phyloP scores from a whole-genome alignment of 495 filamentous ascomycete species.

The Acidomyces sp. region DNA sequence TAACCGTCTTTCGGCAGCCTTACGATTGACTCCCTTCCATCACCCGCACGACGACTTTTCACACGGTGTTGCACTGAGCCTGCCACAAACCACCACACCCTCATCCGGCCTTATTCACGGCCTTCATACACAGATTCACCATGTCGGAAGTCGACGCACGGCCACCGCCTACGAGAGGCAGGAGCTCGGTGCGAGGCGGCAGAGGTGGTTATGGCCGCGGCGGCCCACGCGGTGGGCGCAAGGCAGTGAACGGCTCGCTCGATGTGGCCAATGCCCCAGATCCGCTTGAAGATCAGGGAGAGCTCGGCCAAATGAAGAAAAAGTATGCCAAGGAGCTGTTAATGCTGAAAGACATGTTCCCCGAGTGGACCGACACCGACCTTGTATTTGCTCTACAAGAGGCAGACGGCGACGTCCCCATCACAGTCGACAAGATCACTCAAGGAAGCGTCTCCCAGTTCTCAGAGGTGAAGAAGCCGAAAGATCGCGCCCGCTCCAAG shows the following conservation, averaged over 20 bases:
- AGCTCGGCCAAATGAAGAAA: conserved; percentile 83
- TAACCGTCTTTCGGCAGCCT: no score
- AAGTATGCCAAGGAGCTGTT: conserved; percentile 61
- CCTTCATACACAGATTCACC: conserved; percentile 25
- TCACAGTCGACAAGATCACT: conserved; percentile 75
- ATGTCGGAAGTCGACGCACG: conserved; percentile 93
- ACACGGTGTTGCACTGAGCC: no score
- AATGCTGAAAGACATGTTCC: conserved; percentile 78
- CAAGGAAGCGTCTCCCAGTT: conserved; percentile 88
- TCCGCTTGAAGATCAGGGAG: conserved; percentile 68
- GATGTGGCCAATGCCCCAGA: conserved; percentile 38
- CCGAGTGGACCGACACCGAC: conserved; percentile 84
- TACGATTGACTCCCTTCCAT: no score
- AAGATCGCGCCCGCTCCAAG: conserved; percentile 73
- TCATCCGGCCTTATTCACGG: no score
- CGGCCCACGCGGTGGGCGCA: conserved; percentile 40
- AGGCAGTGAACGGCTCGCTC: conserved; percentile 51
- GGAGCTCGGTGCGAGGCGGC: conserved; percentile 69
- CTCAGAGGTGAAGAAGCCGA: conserved; percentile 82
- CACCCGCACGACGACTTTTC: no score
- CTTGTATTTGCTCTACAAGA: conserved; percentile 84
- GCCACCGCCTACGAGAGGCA: conserved; percentile 61
- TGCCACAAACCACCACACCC: no score
- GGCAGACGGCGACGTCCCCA: conserved; percentile 73
- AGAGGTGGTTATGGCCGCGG: conserved; percentile 71